Evolutionary conservation across 169 alveolate species (phyloP).

Genomic region (Plasmodium cynomolgi): DNA sequence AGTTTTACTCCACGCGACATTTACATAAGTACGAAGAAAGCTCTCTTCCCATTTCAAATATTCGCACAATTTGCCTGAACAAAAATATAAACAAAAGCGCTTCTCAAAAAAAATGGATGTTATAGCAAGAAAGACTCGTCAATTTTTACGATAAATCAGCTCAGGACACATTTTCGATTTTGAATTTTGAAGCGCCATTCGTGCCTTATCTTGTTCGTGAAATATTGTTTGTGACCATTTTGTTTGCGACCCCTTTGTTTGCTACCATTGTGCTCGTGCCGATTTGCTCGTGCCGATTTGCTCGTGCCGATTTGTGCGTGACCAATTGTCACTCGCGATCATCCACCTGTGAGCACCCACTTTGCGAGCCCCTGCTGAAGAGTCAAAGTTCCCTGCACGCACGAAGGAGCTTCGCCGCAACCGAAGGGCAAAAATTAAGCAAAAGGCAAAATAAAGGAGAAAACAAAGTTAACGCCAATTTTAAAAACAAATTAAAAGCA

Average conservation of each 20-base stretch:
- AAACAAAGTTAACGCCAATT: background rate
- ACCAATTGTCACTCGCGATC: background rate
- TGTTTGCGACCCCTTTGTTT: background rate
- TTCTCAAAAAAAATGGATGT: conserved; percentile 30
- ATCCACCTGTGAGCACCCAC: background rate
- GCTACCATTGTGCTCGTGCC: background rate
- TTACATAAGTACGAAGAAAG: background rate
- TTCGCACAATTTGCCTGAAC: background rate
- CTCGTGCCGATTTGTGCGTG: background rate
- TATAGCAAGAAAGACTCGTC: conserved; percentile 26
- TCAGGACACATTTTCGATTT: conserved; percentile 46
- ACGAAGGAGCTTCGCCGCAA: background rate
- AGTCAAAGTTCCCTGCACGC: background rate
- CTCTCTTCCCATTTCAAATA: background rate
- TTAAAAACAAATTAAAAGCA: background rate
- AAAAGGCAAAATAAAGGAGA: background rate
- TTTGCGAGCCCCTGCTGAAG: background rate
- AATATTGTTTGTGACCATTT: background rate
- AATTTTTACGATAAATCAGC: conserved; percentile 35
- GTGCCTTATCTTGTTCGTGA: background rate
- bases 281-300: background rate
- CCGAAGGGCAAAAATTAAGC: background rate
- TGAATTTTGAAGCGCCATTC: conserved; percentile 14
- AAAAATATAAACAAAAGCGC: background rate
- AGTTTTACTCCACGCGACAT: background rate